Evolutionary conservation across 2,329 filamentous ascomycete genomes (phyloP), one percentile per base, ranked within the genome.

Genomic region (Parastagonospora nodorum): DNA sequence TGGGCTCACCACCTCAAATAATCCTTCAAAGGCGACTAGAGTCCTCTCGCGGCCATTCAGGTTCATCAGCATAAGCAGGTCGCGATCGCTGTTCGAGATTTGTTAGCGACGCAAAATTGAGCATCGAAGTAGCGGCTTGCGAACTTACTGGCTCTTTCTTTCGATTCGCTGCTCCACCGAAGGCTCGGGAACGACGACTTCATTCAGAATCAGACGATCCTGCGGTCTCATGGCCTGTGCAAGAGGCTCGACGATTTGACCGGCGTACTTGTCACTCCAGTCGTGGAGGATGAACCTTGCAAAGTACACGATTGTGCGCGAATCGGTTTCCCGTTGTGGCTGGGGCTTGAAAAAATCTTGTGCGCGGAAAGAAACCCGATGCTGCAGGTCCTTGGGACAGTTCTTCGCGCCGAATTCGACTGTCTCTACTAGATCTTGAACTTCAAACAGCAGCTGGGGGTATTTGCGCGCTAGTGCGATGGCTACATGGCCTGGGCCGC

Each of bases 241-340:
- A 53, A 5, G 61, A 58, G 16, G 57, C 51, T 14, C 41, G 24
- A 73, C 50, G 38, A 74, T 72, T 42, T 61, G 46, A 0, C 68
- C 28, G 32, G 54, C 63, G 50, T 73, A 68, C 42, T 62, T 63
- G 52, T 72, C 68, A 43, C 63, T 62, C 66, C 67, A 72, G 47
- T 71, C 64, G 42, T 72, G 68, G 50, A 70, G 61, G 35, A 71
- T 68, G 47, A 68, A 64, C 8, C 69, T 66, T 42, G 73, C 61
- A 12, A 70, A 43, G 43, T 55, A 61, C 8, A 60, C 46, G 10
- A 33, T 32, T 11, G 40, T n/a, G 28, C 41, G n/a, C 31, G 19
- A 24, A 24, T 32, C 9, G 14, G 47, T 42, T 8, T 47, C 58
- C 15, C 52, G 42, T 11, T 42, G 31, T 14, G 58, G 57, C 29